phyloP scores from a whole-genome alignment of 805 yeast genomes.

The Zygosaccharomyces bailii region DNA sequence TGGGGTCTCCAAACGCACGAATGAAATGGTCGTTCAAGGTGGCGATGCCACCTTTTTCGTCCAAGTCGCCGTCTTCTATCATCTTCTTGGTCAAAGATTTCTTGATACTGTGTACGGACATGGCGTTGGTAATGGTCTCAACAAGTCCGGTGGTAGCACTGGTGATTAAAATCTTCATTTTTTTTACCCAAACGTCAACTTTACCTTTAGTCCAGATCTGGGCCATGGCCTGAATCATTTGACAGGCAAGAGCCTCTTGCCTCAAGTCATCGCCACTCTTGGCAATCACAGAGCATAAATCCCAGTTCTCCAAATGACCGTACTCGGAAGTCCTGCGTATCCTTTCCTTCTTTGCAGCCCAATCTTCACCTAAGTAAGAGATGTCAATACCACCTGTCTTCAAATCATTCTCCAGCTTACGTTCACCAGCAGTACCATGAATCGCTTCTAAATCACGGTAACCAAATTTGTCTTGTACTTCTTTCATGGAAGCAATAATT shows the following conservation, averaged over 20 bases:
- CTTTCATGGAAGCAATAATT: slow-evolving; percentile 70
- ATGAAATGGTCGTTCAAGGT: slow-evolving; percentile 75
- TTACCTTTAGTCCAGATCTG: slow-evolving; percentile 71
- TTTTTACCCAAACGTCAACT: slow-evolving; percentile 84
- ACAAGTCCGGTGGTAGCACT: slow-evolving; percentile 89
- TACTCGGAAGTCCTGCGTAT: slow-evolving; percentile 73
- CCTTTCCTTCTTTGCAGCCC: slow-evolving; percentile 78
- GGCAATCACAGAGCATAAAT: slow-evolving; percentile 89
- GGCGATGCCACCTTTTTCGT: slow-evolving; percentile 64
- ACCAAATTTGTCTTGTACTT: slow-evolving; percentile 65
- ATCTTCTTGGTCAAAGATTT: slow-evolving; percentile 82
- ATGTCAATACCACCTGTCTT: slow-evolving; percentile 70
- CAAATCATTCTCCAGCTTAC: slow-evolving; percentile 88
- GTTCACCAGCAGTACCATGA: slow-evolving; percentile 78
- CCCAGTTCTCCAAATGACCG: slow-evolving; percentile 93
- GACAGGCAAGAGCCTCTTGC: slow-evolving; percentile 98
- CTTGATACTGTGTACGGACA: slow-evolving; percentile 90
- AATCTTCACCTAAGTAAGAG: slow-evolving; percentile 84
- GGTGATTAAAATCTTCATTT: slow-evolving; percentile 88
- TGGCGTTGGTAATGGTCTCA: slow-evolving; percentile 92
- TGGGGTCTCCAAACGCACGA: slow-evolving; percentile 66
- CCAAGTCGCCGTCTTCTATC: slow-evolving; percentile 55
- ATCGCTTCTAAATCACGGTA: slow-evolving; percentile 47
- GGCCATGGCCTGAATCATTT: slow-evolving; percentile 81
- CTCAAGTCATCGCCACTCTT: slow-evolving; percentile 94